Base-by-base conservation (phyloP, 495 filamentous ascomycete genomes). In the Astrothelium macrocarpum region DNA sequence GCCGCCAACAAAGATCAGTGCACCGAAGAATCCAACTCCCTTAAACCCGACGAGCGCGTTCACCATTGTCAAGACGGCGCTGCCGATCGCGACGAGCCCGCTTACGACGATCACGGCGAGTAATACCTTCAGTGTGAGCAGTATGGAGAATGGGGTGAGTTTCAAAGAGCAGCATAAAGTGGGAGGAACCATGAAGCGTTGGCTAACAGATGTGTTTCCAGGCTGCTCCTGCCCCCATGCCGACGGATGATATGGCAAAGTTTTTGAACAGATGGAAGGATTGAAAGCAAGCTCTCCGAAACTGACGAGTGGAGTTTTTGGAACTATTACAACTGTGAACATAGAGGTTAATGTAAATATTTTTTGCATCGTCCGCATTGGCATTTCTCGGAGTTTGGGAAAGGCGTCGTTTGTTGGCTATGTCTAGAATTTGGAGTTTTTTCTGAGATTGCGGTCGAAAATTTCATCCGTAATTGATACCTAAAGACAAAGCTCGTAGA, bases 111-210 rank as follows among this genome's bases (percentile, higher is more conserved):
- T 85, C n/a, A 87, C 84, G 32, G 76, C 81, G 65, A 73, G 76
- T 62, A 69, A 80, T 59, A 88, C 86, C 7, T 86, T 79, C 69
- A 80, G 76, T 23, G 74, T 81, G 18, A 66, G 71, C 32, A 84
- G 79, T 69, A 79, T 79, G 65, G 81, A 86, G 72, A 90, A 90
- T 72, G 81, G 85, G 45, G 87, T 90, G 80, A 66, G 83, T 79
- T 46, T 20, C 60, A 62, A 46, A 0, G 1, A 34, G n/a, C 16
- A 58, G 25, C 59, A 66, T 26, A 60, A 61, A 36, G 26, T 32
- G 11, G 59, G 61, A n/a, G 49, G 34, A 28, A 18, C 28, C 56
- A 32, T 18, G n/a, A 32, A 16, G n/a, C n/a, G n/a, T n/a, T 32
- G 63, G 32, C 64, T 75, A 49, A 72, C 62, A 1, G 58, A 63